Percentiles rank a stretch among this genome's conserved stretches.
These are phyloP conservation scores for Penicillium sp. DNA, from an alignment of 2,329 filamentous ascomycete species.

Conservation along the genomic window DNA sequence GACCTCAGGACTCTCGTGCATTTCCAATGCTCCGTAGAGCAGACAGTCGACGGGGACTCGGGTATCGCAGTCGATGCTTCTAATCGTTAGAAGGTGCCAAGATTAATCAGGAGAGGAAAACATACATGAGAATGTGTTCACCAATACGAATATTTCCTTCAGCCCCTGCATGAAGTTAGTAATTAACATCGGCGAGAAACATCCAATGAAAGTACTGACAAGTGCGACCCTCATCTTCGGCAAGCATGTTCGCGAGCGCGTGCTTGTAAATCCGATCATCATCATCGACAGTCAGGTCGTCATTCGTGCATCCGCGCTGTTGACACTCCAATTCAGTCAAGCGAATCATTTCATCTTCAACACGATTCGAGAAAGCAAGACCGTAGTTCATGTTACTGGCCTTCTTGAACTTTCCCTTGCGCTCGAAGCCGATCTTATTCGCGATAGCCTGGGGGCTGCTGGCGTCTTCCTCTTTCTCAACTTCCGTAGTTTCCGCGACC, in stretches of 20 bases:
- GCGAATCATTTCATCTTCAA: constrained; percentile 57
- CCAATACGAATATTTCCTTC: constrained; percentile 83
- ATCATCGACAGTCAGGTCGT: constrained; percentile 28
- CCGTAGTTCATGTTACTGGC: constrained; percentile 75
- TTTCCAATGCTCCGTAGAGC: constrained; percentile 67
- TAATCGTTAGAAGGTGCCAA: background rate
- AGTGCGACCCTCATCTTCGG: constrained; percentile 40
- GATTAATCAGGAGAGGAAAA: background rate
- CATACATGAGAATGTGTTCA: constrained; percentile 65
- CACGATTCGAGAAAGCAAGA: constrained; percentile 59
- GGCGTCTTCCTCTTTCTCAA: background rate
- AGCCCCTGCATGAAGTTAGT: constrained; percentile 55
- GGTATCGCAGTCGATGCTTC: constrained; percentile 63
- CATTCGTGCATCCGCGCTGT: constrained; percentile 5
- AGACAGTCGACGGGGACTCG: constrained; percentile 67
- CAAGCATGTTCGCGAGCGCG: constrained; percentile 47
- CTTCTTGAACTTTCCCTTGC: constrained; percentile 68
- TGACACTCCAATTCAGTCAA: constrained; percentile 30
- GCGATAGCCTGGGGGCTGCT: constrained; percentile 8
- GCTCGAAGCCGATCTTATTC: constrained; percentile 47
- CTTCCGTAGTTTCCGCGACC: background rate
- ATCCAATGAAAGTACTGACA: constrained; percentile 3
- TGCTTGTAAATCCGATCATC: constrained; percentile 42
- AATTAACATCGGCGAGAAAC: background rate
- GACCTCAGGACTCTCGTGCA: constrained; percentile 67